Evolutionary conservation across 768 basidiomycete species (phyloP), one percentile per base, ranked within the genome.

Genomic region (Tricholoma sp.): DNA sequence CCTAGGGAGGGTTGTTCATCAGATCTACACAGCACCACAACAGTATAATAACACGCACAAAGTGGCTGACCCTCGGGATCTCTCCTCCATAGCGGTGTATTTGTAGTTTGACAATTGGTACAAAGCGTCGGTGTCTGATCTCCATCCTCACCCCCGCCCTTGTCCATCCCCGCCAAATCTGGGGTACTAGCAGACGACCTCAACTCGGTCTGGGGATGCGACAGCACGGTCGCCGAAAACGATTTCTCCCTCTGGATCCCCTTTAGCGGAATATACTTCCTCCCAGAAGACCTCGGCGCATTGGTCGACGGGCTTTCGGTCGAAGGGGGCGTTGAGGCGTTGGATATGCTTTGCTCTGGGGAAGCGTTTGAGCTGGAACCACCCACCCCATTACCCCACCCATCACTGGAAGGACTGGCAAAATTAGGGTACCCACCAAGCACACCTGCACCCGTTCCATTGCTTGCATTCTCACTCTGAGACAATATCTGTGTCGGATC

Each of bases 101-200:
- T 97, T 11, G 91, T 95, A 54, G 95, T 98, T 64, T 91, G 87
- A 70, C 95, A 98, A 67, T 98, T 98, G 6, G 91, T 93, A 70
- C 95, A 98, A 29, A 90, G 76, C 1, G 93, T 97, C 8, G 88
- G 91, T 6, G 83, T 68, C 56, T 80, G 78, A 47, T 91, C 89
- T 52, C 79, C 82, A 54, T 89, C 87, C 58, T 88, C 91, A 49
- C 76, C 76, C 42, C 68, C 74, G 24, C 74, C 75, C 61, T 76
- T 79, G 55, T 62, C 65, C 24, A 61, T 66, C n/a, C 67, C 66
- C 37, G 71, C 71, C 55, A 80, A 66, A 62, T 89, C 89, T 3
- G 89, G 86, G 28, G 88, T 88, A 68, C 82, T 89, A 36, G 81
- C 76, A n/a, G 80, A 77, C 6, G 83, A 82, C 65, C 81, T 74